Conservation (phyloP, 352 stramenopile species). For the Albugo laibachii region DNA sequence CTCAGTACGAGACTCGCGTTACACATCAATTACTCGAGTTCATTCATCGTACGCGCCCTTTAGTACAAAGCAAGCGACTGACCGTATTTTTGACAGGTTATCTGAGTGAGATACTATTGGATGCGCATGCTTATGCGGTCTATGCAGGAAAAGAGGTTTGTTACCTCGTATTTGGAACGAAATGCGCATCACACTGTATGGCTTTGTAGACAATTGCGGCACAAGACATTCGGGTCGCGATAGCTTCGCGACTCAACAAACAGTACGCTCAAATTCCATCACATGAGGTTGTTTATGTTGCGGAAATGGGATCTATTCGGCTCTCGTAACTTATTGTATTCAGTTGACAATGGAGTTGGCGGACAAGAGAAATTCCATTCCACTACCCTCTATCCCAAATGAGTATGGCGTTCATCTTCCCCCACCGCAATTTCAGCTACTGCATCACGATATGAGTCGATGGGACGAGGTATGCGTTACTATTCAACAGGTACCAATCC, state of each 20-base stretch:
- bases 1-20: slow-evolving; percentile 61
- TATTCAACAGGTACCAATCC: neutral
- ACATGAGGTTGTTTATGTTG: slow-evolving; percentile 25
- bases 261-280: slow-evolving; percentile 54
- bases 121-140: slow-evolving; percentile 67
- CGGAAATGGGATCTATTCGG: neutral
- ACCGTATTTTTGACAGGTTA: slow-evolving; percentile 20
- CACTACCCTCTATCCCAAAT: slow-evolving; percentile 52
- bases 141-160: slow-evolving; percentile 50
- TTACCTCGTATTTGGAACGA: neutral
- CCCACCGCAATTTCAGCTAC: slow-evolving; percentile 39
- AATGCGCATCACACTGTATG: neutral
- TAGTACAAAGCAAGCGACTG: neutral
- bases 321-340: neutral
- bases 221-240: slow-evolving; percentile 59
- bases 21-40: slow-evolving; percentile 70
- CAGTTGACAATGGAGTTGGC: slow-evolving; percentile 76
- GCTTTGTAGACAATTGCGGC: slow-evolving; percentile 30
- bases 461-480: slow-evolving; percentile 18
- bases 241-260: slow-evolving; percentile 56
- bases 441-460: slow-evolving; percentile 47
- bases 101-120: slow-evolving; percentile 60
- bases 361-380: slow-evolving; percentile 63
- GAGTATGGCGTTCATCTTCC: slow-evolving; percentile 69
- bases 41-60: slow-evolving; percentile 33